These are phyloP conservation scores for Hemileccinum impolitum DNA, from an alignment of 768 basidiomycete genomes.

Conservation along the genomic window DNA sequence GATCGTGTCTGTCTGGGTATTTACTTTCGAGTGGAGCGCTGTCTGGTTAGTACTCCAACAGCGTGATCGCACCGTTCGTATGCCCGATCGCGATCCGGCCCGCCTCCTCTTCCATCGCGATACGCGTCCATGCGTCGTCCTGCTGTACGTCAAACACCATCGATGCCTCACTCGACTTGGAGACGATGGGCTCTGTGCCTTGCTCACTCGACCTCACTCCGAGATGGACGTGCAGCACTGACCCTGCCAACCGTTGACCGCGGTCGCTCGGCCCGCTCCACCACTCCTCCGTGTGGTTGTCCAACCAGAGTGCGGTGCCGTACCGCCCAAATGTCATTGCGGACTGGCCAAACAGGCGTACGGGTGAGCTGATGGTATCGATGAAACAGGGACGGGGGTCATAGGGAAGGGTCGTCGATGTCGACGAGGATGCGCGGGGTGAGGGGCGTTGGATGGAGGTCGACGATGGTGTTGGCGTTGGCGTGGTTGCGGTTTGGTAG, in stretches of 20 bases:
- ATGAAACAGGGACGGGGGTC: slow-evolving; percentile 32
- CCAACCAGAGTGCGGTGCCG: slow-evolving; percentile 66
- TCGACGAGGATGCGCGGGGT: no score
- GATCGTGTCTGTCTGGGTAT: no score
- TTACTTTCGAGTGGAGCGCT: no score
- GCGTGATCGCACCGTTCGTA: slow-evolving; percentile 43
- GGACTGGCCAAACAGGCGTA: slow-evolving; percentile 54
- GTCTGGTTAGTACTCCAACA: slow-evolving; percentile 55
- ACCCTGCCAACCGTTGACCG: slow-evolving; percentile 62
- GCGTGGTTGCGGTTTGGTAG: slow-evolving; percentile 20
- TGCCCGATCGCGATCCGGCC: slow-evolving; percentile 36
- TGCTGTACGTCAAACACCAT: slow-evolving; percentile 46
- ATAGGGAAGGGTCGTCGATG: slow-evolving; percentile 38
- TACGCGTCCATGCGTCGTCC: slow-evolving; percentile 46
- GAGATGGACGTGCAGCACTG: slow-evolving; percentile 6
- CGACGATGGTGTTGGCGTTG: no score
- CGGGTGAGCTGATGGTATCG: slow-evolving; percentile 49
- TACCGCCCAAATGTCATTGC: slow-evolving; percentile 52
- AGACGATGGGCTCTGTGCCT: no score
- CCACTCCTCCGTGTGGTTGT: slow-evolving; percentile 56
- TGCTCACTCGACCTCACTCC: no score
- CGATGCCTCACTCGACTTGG: slow-evolving; percentile 2
- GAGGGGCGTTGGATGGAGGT: no score
- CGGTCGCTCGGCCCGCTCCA: slow-evolving; percentile 37
- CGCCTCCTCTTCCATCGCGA: slow-evolving; percentile 39